Conservation (phyloP, 2,329 filamentous ascomycete species). For the Colletotrichum sp. region DNA sequence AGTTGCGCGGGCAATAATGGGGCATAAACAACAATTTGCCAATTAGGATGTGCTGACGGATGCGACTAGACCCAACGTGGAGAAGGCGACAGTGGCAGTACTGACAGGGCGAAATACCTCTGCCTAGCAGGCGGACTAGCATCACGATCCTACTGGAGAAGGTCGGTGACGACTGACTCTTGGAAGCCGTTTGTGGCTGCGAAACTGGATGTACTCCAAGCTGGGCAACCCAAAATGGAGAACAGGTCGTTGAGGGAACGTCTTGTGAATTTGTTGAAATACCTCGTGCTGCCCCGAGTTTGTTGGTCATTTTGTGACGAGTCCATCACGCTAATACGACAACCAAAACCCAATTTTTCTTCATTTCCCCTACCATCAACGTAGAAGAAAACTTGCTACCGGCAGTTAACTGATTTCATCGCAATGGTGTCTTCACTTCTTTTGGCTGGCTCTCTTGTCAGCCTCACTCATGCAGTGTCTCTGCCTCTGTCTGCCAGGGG, state of each 20-base stretch:
- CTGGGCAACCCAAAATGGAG: not conserved
- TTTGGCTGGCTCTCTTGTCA: not conserved
- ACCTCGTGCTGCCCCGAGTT: not conserved
- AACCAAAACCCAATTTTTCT: not conserved
- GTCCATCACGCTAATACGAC: not conserved
- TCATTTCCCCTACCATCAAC: not conserved
- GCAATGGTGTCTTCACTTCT: not conserved
- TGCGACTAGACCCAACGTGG: not conserved
- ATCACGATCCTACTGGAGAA: not conserved
- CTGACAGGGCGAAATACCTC: not conserved
- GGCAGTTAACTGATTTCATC: fast-evolving
- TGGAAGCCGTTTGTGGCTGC: not conserved
- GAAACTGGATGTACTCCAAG: not conserved
- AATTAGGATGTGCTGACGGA: not conserved
- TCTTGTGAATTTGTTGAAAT: not conserved
- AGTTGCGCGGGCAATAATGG: not conserved
- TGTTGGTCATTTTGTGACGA: fast-evolving
- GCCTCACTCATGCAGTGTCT: not conserved
- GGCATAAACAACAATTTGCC: not conserved
- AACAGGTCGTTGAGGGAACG: not conserved
- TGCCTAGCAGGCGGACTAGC: not conserved
- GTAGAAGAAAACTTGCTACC: not conserved
- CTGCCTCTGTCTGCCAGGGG: not conserved
- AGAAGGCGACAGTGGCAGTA: not conserved
- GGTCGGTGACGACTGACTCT: not conserved